Percentiles rank a stretch among this genome's conserved stretches.
These are phyloP conservation scores for Candida oleophila DNA, from an alignment of 805 yeast species.

Conservation along the genomic window DNA sequence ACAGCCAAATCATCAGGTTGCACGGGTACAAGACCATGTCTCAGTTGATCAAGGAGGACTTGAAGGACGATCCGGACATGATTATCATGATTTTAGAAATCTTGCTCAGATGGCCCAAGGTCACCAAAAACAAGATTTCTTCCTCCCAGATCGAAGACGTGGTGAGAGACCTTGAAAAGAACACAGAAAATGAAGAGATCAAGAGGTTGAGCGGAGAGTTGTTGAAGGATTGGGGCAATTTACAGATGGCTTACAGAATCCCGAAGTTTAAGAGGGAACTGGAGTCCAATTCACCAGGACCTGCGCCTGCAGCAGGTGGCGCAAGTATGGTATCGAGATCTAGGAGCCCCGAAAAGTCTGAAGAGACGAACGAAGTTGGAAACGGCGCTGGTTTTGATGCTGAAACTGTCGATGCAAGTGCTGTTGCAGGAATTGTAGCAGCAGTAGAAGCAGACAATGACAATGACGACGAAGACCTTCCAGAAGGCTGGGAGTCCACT, in stretches of 20 bases:
- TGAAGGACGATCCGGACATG: conserved; percentile 25
- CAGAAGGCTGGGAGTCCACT: conserved; percentile 68
- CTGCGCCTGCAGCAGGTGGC: conserved; percentile 7
- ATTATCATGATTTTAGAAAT: conserved; percentile 53
- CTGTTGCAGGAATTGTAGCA: background rate
- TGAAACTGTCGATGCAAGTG: background rate
- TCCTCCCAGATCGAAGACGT: conserved; percentile 70
- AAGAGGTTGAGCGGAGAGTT: conserved; percentile 42
- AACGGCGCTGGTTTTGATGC: background rate
- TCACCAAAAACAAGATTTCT: conserved; percentile 75
- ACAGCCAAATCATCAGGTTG: conserved; percentile 62
- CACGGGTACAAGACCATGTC: conserved; percentile 87
- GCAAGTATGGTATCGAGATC: no score
- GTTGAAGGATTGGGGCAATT: conserved; percentile 65
- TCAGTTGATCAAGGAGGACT: conserved; percentile 47
- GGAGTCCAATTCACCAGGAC: conserved; percentile 5
- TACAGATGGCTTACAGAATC: conserved; percentile 82
- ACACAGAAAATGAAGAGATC: conserved; percentile 23
- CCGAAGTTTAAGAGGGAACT: conserved; percentile 48
- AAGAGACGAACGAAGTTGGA: no score
- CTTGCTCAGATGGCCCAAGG: conserved; percentile 50
- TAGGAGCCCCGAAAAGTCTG: conserved; percentile 2
- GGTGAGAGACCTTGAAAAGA: conserved; percentile 42
- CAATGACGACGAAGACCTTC: conserved; percentile 37
- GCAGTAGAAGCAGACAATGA: background rate